Percentiles rank a stretch among this genome's conserved stretches.
Conservation (phyloP, 192 early-diverging fungal genomes). For the Geosiphon pyriformis region DNA sequence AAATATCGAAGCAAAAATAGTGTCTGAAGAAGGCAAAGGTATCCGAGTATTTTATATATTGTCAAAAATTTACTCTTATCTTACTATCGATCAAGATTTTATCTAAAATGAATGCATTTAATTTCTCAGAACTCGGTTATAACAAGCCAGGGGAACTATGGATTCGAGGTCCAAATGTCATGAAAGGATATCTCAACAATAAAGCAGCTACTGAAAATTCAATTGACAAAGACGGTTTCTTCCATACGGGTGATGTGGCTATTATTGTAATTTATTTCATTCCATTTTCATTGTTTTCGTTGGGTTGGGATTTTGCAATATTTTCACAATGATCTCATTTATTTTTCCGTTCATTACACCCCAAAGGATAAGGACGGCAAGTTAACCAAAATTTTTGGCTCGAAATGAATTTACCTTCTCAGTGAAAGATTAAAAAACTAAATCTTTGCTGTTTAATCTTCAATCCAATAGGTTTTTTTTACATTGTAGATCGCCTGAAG, state of each 20-base stretch:
- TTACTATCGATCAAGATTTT: neutral
- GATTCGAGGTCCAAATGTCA: constrained; percentile 82
- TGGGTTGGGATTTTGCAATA: too few relatives aligned
- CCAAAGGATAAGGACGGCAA: too few relatives aligned
- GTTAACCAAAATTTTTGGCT: too few relatives aligned
- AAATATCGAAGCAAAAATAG: constrained; percentile 64
- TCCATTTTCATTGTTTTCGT: too few relatives aligned
- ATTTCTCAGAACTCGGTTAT: constrained; percentile 39
- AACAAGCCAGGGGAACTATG: constrained; percentile 76
- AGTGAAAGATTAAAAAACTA: constrained; percentile 10
- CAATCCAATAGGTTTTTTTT: constrained; percentile 37
- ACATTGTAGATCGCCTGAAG: constrained; percentile 73
- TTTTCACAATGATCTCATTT: too few relatives aligned
- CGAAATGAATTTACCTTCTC: constrained; percentile 55
- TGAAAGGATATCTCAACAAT: constrained; percentile 85
- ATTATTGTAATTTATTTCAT: too few relatives aligned
- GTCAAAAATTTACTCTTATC: neutral
- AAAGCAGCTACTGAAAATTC: constrained; percentile 62
- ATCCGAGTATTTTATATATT: neutral
- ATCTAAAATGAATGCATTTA: neutral
- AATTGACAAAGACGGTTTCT: constrained; percentile 69
- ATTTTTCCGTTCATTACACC: too few relatives aligned
- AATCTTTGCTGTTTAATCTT: neutral
- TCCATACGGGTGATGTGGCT: constrained; percentile 83
- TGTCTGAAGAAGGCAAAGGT: constrained; percentile 64